phyloP scores from a whole-genome alignment of 306 rosid species.

The Cucurbita maxima region DNA sequence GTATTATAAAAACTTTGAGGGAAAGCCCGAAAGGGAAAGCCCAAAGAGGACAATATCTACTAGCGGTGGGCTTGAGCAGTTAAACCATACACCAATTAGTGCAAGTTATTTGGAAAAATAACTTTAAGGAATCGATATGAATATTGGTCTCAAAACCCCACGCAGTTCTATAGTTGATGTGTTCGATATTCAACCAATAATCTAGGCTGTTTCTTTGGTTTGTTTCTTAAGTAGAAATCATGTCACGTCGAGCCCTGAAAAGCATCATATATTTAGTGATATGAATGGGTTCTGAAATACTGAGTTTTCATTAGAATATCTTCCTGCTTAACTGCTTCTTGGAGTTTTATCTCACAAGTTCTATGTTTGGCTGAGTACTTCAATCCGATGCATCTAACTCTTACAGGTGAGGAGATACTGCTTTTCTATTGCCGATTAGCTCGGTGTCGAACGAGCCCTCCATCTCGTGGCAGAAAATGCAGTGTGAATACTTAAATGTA shows the following conservation, averaged over 20 bases:
- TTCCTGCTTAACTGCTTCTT: too few relatives aligned
- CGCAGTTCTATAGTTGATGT: not conserved
- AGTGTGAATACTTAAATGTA: not conserved
- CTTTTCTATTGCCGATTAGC: not conserved
- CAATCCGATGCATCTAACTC: not conserved
- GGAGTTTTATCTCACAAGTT: too few relatives aligned
- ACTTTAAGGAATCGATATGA: not conserved
- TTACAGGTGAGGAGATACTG: not conserved
- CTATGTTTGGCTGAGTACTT: not conserved
- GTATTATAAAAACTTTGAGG: too few relatives aligned
- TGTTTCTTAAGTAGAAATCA: not conserved
- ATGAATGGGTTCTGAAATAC: not conserved
- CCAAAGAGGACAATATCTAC: too few relatives aligned
- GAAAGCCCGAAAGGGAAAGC: too few relatives aligned
- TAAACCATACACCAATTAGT: too few relatives aligned
- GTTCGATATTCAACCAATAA: not conserved
- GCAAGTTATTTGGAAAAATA: not conserved
- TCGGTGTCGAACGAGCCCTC: not conserved
- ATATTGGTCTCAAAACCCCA: not conserved
- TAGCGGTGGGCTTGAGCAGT: too few relatives aligned
- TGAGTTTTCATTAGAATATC: too few relatives aligned
- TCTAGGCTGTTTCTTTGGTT: not conserved
- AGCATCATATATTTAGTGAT: not conserved
- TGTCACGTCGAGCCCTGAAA: not conserved
- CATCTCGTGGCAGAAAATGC: not conserved